These are phyloP conservation scores for Metschnikowia lochheadii DNA, from an alignment of 805 yeast genomes.

Conservation along the genomic window DNA sequence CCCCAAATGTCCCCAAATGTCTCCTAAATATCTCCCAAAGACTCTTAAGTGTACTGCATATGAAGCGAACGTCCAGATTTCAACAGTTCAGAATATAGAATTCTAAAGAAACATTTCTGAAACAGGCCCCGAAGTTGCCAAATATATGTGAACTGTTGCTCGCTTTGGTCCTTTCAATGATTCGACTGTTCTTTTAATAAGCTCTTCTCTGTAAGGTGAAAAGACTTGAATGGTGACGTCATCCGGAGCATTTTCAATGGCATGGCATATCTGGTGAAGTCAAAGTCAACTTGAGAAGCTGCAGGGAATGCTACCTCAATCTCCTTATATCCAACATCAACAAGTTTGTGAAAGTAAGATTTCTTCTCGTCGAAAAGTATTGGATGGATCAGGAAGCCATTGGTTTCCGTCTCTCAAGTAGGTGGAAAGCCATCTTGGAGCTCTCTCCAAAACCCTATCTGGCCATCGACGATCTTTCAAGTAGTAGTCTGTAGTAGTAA, in stretches of 20 bases:
- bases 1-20: no score
- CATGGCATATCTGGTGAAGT: conserved; percentile 73
- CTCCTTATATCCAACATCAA: conserved; percentile 75
- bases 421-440: conserved; percentile 81
- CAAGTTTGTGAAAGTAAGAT: conserved; percentile 60
- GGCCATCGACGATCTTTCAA: conserved; percentile 75
- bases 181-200: conserved; percentile 68
- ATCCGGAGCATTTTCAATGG: conserved; percentile 67
- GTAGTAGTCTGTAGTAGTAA: no score
- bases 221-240: conserved; percentile 77
- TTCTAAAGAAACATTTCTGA: conserved; percentile 65
- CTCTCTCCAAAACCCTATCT: conserved; percentile 45
- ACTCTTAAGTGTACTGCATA: no score
- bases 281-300: conserved; percentile 77
- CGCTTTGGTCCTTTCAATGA: conserved; percentile 67
- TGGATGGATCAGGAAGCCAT: conserved; percentile 79
- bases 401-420: conserved; percentile 83
- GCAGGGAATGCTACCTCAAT: conserved; percentile 81
- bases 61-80: no score
- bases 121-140: conserved; percentile 74
- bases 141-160: conserved; percentile 72
- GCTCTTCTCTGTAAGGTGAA: conserved; percentile 71
- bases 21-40: no score
- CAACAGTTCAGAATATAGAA: no score
- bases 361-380: conserved; percentile 79